These are phyloP conservation scores for Protomyces arabidopsidicola DNA, from an alignment of 1,139 yeast genomes.

Conservation along the genomic window DNA sequence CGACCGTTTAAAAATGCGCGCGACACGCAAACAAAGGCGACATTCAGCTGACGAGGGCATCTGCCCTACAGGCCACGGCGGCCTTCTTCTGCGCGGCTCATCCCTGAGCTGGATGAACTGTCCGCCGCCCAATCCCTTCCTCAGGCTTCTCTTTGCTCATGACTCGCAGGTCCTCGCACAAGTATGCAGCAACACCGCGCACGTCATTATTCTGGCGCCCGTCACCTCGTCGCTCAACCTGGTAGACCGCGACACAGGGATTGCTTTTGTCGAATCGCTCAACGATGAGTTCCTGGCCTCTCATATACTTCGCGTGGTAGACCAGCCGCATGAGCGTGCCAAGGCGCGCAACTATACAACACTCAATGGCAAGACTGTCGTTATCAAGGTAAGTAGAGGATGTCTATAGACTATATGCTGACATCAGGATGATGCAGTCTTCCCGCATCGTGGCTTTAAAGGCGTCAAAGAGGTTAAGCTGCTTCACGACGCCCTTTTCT, in stretches of 20 bases:
- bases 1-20: too few relatives aligned
- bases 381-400: constrained; percentile 11
- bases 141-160: constrained; percentile 3
- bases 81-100: too few relatives aligned
- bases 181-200: constrained; percentile 1
- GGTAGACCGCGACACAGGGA: constrained; percentile 17
- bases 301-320: constrained; percentile 15
- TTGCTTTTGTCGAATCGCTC: constrained; percentile 4
- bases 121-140: constrained; percentile 25
- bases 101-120: constrained; percentile 3
- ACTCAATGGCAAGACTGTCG: constrained; percentile 26
- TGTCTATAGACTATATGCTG: neutral
- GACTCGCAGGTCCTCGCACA: constrained; percentile 5
- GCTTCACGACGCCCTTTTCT: constrained; percentile 26
- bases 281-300: constrained; percentile 19
- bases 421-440: constrained; percentile 13
- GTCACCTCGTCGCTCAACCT: constrained; percentile 16
- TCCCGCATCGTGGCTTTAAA: constrained; percentile 26
- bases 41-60: too few relatives aligned
- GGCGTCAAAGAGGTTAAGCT: constrained; percentile 24
- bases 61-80: too few relatives aligned
- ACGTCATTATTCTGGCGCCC: constrained; percentile 16
- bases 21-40: too few relatives aligned
- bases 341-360: constrained; percentile 39
- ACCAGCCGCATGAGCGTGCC: constrained; percentile 14